Conservation (phyloP, 2,329 filamentous ascomycete genomes). For the Penicillium occitanis region DNA sequence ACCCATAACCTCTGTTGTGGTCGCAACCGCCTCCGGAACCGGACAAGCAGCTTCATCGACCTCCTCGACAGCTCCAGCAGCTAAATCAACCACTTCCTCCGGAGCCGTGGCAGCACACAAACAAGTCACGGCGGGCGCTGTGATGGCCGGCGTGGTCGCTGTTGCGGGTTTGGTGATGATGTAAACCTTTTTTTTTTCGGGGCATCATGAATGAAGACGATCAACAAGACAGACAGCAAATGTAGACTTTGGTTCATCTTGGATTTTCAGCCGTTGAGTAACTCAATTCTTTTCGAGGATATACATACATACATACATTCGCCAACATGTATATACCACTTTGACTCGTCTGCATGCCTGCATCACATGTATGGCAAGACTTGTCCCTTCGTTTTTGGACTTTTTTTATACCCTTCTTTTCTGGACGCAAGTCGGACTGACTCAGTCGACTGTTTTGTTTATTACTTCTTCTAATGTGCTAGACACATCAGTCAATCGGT, state of each 20-base stretch:
- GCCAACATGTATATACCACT: background rate
- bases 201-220: background rate
- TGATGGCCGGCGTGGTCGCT: conserved; percentile 34
- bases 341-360: background rate
- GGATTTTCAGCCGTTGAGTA: background rate
- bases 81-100: conserved; percentile 22
- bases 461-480: background rate
- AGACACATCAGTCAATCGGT: background rate
- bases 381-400: background rate
- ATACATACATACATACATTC: conserved; percentile 3
- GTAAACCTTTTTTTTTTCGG: conserved; percentile 26
- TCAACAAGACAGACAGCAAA: background rate
- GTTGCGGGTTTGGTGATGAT: conserved; percentile 37
- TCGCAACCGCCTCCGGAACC: background rate
- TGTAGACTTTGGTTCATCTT: background rate
- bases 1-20: conserved; percentile 7
- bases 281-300: background rate
- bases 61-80: conserved; percentile 16
- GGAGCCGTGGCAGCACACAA: conserved; percentile 16
- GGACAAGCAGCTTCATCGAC: background rate
- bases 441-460: background rate
- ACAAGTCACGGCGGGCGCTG: conserved; percentile 28
- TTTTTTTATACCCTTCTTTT: conserved; percentile 3
- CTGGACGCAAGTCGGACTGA: background rate
- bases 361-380: background rate